Evolutionary conservation across 352 stramenopile genomes (phyloP), one percentile per base, ranked within the genome.

Genomic region (Pythium biforme): DNA sequence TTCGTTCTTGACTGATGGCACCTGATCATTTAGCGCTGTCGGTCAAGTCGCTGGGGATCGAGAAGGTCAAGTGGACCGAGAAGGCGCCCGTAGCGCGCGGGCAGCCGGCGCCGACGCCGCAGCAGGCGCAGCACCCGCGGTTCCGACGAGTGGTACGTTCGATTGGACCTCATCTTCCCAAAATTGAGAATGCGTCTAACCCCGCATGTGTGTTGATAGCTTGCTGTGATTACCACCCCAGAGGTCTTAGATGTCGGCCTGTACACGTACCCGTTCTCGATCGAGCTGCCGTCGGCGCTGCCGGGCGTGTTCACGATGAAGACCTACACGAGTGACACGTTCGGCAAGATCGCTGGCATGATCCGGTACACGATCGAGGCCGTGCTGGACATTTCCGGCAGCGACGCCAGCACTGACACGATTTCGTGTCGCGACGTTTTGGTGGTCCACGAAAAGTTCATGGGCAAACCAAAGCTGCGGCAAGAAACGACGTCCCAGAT

Each of bases 41-140:
- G 26, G 71, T 90, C 39, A 86, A 86, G 59, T 66, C 77, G 12
- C 59, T 65, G 3, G 81, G 81, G 15, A 84, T 85, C 40, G 81
- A 90, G 53, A 84, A 85, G 40, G 72, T 88, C 26, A 70, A 77
- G 57, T 86, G 76, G 64, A 77, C 74, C 23, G 67, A 64, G 19
- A 66, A 66, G 0, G 56, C 71, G 48, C 45, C 49, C 11, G 11
- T 11, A 4, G 19, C 10, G 15, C 33, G 61, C 11, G 47, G 23
- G n/a, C 10, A 48, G 22, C 34, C 62, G 27, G 6, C 47, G 23
- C 31, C 53, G 8, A 22, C 41, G 15, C 37, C 53, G 26, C 48
- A 63, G 40, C 62, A 68, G 37, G 55, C 50, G 20, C 62, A 68
- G 33, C 55, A 62, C 11, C 62, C 55, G 23, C 46, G 62, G n/a